These are phyloP conservation scores for Ceratobasidium sp. DNA, from an alignment of 1,284 basidiomycete species.

Conservation along the genomic window DNA sequence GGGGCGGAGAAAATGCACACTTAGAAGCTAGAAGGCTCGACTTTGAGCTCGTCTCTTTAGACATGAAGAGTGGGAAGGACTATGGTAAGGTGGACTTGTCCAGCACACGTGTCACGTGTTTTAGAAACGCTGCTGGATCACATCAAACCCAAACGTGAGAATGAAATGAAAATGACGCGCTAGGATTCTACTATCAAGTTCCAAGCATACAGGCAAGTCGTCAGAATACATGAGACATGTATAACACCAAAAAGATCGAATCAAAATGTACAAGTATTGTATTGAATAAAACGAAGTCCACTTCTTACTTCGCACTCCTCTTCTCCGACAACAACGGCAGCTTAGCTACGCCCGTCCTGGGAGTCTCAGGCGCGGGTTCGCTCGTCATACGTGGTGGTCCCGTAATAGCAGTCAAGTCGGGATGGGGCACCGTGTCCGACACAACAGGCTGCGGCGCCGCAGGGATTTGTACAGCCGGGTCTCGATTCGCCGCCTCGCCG, in stretches of 20 bases:
- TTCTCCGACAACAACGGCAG: constrained; percentile 30
- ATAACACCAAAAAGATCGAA: neutral
- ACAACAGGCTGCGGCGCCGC: constrained; percentile 38
- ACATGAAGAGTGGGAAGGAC: no score
- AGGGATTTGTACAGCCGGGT: constrained; percentile 33
- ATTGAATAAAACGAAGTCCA: neutral
- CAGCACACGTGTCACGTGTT: no score
- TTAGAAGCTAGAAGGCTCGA: no score
- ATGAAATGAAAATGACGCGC: no score
- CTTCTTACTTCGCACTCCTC: constrained; percentile 10
- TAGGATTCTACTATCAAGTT: no score
- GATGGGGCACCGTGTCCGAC: constrained; percentile 26
- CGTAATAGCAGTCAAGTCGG: constrained; percentile 5
- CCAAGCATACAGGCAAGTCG: no score
- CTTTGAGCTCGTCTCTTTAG: no score
- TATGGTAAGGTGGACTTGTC: no score
- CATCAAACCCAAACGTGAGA: no score
- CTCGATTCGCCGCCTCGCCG: constrained; percentile 27
- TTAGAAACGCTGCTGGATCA: no score
- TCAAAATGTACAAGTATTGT: constrained; percentile 39
- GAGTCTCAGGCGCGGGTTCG: constrained; percentile 17
- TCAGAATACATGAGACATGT: no score
- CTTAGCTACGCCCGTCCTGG: constrained; percentile 22
- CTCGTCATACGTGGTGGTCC: neutral
- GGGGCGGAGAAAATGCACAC: constrained; percentile 12